These are phyloP conservation scores for Mycothermus thermophilus DNA, from an alignment of 495 filamentous ascomycete genomes.

Conservation along the genomic window DNA sequence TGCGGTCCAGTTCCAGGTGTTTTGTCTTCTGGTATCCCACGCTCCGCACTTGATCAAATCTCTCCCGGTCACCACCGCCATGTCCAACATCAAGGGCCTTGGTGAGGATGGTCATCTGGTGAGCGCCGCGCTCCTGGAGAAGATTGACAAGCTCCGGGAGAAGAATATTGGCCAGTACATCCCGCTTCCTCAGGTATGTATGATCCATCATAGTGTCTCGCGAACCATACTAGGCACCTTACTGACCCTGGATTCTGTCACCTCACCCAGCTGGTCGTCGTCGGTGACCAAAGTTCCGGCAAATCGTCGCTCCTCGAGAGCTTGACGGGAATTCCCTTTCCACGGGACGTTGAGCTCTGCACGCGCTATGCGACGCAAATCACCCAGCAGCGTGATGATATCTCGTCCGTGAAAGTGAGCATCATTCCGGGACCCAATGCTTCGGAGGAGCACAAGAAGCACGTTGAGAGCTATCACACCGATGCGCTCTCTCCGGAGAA, in stretches of 20 bases:
- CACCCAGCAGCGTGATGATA: conserved; percentile 23
- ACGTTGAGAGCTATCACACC: conserved; percentile 8
- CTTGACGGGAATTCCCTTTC: conserved; percentile 36
- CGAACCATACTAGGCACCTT: too few relatives aligned
- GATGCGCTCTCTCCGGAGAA: conserved; percentile 4
- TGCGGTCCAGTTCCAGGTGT: too few relatives aligned
- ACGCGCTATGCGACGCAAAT: conserved; percentile 46
- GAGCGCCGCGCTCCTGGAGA: conserved; percentile 14
- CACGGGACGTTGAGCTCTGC: conserved; percentile 30
- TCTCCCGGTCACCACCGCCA: too few relatives aligned
- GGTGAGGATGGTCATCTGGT: too few relatives aligned
- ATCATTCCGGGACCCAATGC: conserved; percentile 30
- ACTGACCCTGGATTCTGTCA: not conserved
- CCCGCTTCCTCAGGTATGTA: conserved; percentile 21
- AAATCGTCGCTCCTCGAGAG: conserved; percentile 37
- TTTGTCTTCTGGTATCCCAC: too few relatives aligned
- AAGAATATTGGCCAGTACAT: conserved; percentile 25
- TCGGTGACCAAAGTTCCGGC: conserved; percentile 35
- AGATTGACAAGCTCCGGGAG: conserved; percentile 29
- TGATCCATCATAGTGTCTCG: not conserved
- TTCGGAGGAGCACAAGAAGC: conserved; percentile 5
- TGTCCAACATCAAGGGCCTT: too few relatives aligned
- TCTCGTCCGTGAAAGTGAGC: conserved; percentile 16
- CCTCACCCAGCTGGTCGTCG: conserved; percentile 25
- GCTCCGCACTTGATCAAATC: too few relatives aligned